Evolutionary conservation across 805 yeast genomes (phyloP).

Genomic region (Kodamaea nitidulidarum): DNA sequence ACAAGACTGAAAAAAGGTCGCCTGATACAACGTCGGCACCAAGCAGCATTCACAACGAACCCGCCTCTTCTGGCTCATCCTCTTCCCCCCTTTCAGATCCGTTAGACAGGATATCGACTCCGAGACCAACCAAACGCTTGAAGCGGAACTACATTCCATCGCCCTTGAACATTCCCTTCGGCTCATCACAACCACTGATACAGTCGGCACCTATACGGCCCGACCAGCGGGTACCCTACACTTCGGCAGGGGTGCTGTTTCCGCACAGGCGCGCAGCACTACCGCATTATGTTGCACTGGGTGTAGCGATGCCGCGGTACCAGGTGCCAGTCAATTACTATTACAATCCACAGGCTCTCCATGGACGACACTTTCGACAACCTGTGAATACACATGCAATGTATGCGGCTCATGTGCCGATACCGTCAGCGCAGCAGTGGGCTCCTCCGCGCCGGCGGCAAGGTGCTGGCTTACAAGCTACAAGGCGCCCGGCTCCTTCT

Average conservation of each 20-base stretch:
- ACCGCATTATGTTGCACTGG: not conserved
- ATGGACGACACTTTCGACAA: conserved; percentile 12
- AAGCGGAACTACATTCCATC: conserved; percentile 32
- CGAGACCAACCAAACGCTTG: conserved; percentile 23
- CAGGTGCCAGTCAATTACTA: conserved; percentile 9
- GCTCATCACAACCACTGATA: conserved; percentile 18
- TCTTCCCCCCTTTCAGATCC: conserved; percentile 6
- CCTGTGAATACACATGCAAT: conserved; percentile 12
- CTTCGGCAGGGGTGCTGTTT: conserved; percentile 7
- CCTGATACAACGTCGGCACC: too few species aligned
- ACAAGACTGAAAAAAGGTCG: too few species aligned
- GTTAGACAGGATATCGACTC: conserved; percentile 16
- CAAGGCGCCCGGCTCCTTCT: not conserved
- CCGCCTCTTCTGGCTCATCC: too few species aligned
- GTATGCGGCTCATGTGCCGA: conserved; percentile 9
- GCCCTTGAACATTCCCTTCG: conserved; percentile 21
- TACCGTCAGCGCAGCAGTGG: not conserved
- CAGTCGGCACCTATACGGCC: conserved; percentile 33
- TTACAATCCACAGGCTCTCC: conserved; percentile 9
- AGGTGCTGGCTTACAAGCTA: not conserved
- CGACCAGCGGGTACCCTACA: conserved; percentile 4
- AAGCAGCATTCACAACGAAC: too few species aligned
- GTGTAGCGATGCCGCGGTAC: conserved; percentile 3
- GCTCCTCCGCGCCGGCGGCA: not conserved
- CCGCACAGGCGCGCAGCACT: conserved; percentile 5